Percentiles rank a stretch among this genome's conserved stretches.
phyloP scores from a whole-genome alignment of 768 basidiomycete genomes.

The Paxillus involutus region DNA sequence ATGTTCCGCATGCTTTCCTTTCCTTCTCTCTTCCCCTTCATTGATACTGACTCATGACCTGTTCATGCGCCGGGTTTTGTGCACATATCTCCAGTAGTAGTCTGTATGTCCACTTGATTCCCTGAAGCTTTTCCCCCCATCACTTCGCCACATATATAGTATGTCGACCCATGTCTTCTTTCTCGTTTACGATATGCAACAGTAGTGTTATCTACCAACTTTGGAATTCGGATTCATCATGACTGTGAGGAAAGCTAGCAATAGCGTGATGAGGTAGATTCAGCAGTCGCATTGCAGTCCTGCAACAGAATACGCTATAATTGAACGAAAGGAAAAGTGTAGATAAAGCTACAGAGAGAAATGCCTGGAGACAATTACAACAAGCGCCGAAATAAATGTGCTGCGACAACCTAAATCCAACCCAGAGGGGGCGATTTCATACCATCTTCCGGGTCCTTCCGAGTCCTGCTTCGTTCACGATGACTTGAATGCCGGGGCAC shows the following conservation, averaged over 20 bases:
- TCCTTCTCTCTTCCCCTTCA: constrained; percentile 19
- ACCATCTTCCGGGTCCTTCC: not conserved
- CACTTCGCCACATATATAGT: constrained; percentile 14
- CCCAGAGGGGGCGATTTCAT: constrained; percentile 38
- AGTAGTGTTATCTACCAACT: constrained; percentile 17
- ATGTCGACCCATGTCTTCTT: constrained; percentile 17
- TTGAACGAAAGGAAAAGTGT: not conserved
- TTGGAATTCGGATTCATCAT: not conserved
- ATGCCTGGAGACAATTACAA: not conserved
- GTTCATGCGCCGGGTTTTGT: constrained; percentile 28
- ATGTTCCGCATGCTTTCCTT: constrained; percentile 32
- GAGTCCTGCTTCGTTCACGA: constrained; percentile 16
- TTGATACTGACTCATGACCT: constrained; percentile 30
- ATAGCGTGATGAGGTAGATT: not conserved
- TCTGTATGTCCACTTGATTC: constrained; percentile 22
- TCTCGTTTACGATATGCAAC: constrained; percentile 15
- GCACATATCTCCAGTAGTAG: constrained; percentile 27
- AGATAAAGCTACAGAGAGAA: not conserved
- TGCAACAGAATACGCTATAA: not conserved
- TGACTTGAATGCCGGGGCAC: constrained; percentile 9
- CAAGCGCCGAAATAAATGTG: not conserved
- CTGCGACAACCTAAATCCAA: constrained; percentile 40
- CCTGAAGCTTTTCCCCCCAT: constrained; percentile 12
- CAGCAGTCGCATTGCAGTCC: not conserved
- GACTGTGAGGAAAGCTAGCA: too few species aligned